Base-by-base conservation (phyloP, 2,329 filamentous ascomycete genomes). In the Diaporthe humulicola region DNA sequence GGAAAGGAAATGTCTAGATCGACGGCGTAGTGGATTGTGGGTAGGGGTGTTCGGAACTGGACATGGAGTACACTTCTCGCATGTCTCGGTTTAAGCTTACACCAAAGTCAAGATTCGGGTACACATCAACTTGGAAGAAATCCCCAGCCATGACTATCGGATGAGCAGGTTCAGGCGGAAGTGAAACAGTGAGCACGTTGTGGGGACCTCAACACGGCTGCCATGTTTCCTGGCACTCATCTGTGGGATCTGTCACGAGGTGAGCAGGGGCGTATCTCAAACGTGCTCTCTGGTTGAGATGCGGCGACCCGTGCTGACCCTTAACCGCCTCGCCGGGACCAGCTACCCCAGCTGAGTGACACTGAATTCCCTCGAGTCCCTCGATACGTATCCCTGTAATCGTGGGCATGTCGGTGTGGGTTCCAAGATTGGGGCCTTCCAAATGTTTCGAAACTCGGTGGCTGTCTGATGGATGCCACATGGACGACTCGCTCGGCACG, bases 141-240 rank as follows among this genome's bases (percentile, higher is more conserved):
- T 15, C 33, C n/a, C 19, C 45, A 52, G 19, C 15, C 30, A 15
- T 54, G 33, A 58, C 12, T 30, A 30, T 56, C 38, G 45, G 50
- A 58, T 38, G 52, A 40, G 25, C 36, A 36, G 67, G 50, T 69
- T 36, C 22, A 69, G 60, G 60, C 25, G 48, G 36, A 12, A 52
- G 1, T 28, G 70, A 61, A 52, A 61, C 56, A 52, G n/a, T 64
- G 70, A 72, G 56, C 70, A 72, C 22, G 3, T 60, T 72, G 42
- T 50, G 52, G 15, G 56, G 22, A 28, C n/a, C 57, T 54, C n/a
- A 54, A 45, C 5, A 19, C 28, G 33, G 9, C 19, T 28, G 12
- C 17, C 42, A 52, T 22, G 12, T 14, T 28, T 17, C 42, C 15
- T 12, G 30, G 2, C 15, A 22, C 28, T 40, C 64, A 69, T 14